Evolutionary conservation across 257 asterid species (phyloP).

Genomic region (Primulina huaijiensis): DNA sequence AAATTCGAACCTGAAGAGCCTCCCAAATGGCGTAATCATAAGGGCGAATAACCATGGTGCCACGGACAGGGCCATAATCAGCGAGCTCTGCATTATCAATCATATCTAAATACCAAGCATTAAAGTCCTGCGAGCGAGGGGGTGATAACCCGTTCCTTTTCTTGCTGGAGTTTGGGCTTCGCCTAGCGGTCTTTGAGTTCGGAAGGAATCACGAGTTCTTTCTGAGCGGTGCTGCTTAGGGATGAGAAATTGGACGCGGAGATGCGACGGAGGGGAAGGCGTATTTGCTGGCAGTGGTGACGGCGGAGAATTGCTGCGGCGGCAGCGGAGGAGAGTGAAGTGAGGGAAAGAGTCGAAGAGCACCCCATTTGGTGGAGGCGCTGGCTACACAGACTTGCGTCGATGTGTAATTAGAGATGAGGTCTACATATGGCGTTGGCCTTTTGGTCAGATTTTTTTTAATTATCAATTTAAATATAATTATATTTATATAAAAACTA

Average conservation of each 20-base stretch:
- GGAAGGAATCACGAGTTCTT: constrained; percentile 45
- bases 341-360: constrained; percentile 68
- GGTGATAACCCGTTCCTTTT: constrained; percentile 68
- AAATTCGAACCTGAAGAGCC: constrained; percentile 77
- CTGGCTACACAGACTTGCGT: background rate
- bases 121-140: constrained; percentile 98
- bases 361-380: constrained; percentile 55
- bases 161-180: constrained; percentile 44
- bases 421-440: background rate
- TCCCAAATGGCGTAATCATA: constrained; percentile 99
- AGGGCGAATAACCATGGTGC: constrained; percentile 99
- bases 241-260: constrained; percentile 53
- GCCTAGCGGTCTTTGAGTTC: constrained; percentile 41
- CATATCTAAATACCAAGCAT: constrained; percentile 91
- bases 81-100: constrained; percentile 95
- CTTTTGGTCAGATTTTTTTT: too few species aligned
- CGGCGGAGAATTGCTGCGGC: constrained; percentile 39
- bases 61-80: constrained; percentile 99
- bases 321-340: constrained; percentile 57
- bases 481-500: too few species aligned
- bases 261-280: constrained; percentile 43
- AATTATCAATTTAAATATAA: too few species aligned
- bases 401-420: background rate
- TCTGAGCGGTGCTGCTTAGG: constrained; percentile 57
- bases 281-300: constrained; percentile 31